These are phyloP conservation scores for Cercospora citrullina DNA, from an alignment of 2,329 filamentous ascomycete species.

Conservation along the genomic window DNA sequence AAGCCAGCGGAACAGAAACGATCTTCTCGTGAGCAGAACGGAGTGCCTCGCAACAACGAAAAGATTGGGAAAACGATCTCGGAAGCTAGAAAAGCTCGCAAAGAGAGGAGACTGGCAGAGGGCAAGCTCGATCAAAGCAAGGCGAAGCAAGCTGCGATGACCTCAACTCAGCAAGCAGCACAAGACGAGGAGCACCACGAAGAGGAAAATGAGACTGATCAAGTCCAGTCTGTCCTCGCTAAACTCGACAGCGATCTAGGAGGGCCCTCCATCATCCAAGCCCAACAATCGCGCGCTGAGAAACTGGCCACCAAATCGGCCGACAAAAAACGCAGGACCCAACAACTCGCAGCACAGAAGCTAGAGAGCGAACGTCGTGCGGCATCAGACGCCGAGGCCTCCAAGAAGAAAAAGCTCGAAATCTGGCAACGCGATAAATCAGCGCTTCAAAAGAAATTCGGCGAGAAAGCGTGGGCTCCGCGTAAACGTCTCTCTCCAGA, in stretches of 20 bases:
- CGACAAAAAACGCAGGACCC: conserved; percentile 15
- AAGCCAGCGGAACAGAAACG: conserved; percentile 10
- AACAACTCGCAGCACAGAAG: conserved; percentile 13
- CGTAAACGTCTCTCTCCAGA: conserved; percentile 87
- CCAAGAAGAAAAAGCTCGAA: conserved; percentile 39
- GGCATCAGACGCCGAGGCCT: not conserved
- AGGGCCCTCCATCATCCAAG: conserved; percentile 15
- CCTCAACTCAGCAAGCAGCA: not conserved
- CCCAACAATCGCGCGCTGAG: conserved; percentile 7
- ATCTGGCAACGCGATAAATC: conserved; percentile 75
- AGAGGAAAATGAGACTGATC: conserved; percentile 9
- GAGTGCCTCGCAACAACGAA: not conserved
- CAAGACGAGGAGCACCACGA: not conserved
- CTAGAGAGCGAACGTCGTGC: conserved; percentile 10
- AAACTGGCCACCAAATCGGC: conserved; percentile 11
- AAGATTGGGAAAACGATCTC: not conserved
- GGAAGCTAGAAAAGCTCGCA: conserved; percentile 1
- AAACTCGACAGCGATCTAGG: conserved; percentile 29
- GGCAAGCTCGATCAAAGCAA: not conserved
- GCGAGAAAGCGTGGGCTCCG: conserved; percentile 73
- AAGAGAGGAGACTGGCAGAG: conserved; percentile 1
- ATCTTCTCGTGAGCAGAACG: not conserved
- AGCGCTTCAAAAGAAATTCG: conserved; percentile 75
- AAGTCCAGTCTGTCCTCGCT: conserved; percentile 22
- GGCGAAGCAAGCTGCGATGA: not conserved